phyloP scores from a whole-genome alignment of 176 grass and related monocot species.

The Musa troglodytarum region DNA sequence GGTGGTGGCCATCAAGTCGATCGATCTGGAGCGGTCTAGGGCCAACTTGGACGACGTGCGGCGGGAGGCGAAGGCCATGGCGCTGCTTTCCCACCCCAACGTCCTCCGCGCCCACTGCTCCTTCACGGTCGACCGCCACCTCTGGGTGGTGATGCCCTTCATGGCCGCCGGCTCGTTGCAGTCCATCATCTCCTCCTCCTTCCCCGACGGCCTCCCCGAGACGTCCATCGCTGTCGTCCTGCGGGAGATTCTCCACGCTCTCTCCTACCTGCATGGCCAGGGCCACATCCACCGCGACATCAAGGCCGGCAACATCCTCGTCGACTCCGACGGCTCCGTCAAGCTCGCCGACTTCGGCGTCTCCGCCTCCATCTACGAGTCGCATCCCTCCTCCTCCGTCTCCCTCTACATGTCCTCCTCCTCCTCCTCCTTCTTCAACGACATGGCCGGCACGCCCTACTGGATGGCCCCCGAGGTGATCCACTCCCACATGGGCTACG shows the following conservation, averaged over 20 bases:
- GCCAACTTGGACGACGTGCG: conserved; percentile 74
- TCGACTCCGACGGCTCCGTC: conserved; percentile 66
- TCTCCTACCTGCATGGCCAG: conserved; percentile 76
- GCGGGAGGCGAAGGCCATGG: conserved; percentile 87
- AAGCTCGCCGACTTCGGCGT: conserved; percentile 94
- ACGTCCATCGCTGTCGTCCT: conserved; percentile 57
- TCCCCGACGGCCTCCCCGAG: conserved; percentile 59
- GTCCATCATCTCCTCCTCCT: conserved; percentile 60
- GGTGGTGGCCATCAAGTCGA: conserved; percentile 64
- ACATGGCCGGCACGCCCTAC: conserved; percentile 80
- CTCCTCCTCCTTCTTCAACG: conserved; percentile 48
- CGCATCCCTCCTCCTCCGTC: conserved; percentile 12
- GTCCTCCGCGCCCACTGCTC: conserved; percentile 89
- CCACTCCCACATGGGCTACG: conserved; percentile 84
- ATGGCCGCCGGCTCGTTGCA: conserved; percentile 81
- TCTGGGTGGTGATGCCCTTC: conserved; percentile 96
- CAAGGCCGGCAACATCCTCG: conserved; percentile 74
- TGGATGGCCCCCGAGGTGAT: conserved; percentile 98
- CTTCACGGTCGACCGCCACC: conserved; percentile 67
- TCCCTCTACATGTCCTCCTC: conserved; percentile 15
- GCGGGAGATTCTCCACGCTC: conserved; percentile 56
- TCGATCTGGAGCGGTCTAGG: conserved; percentile 67
- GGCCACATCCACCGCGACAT: conserved; percentile 91
- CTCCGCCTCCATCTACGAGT: conserved; percentile 86
- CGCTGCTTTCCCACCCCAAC: conserved; percentile 62